Evolutionary conservation across 2,329 filamentous ascomycete genomes (phyloP).

Genomic region (Mariannaea elegans): DNA sequence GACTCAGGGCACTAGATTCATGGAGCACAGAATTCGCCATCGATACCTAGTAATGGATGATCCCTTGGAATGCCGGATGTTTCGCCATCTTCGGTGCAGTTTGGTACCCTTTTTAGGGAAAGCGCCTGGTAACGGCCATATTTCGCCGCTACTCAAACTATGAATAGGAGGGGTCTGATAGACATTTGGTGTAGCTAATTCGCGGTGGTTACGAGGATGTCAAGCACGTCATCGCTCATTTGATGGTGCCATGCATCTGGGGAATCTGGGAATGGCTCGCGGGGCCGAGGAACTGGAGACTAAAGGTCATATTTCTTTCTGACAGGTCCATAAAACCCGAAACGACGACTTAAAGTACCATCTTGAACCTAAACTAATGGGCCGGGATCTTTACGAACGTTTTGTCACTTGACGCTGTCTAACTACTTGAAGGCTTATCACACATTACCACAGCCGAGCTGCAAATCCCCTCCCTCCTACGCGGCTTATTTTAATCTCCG

Average conservation of each 20-base stretch:
- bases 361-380: not conserved
- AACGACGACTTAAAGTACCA: not conserved
- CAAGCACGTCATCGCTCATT: slow-evolving; percentile 15
- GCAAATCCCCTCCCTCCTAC: too few species aligned
- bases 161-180: too few species aligned
- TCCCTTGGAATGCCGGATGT: not conserved
- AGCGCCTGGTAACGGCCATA: not conserved
- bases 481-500: too few species aligned
- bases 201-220: not conserved
- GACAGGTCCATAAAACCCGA: not conserved
- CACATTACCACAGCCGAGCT: not conserved
- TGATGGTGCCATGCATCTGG: slow-evolving; percentile 7
- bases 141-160: not conserved
- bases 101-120: not conserved
- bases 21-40: not conserved
- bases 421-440: too few species aligned
- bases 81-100: not conserved
- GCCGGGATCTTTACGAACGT: not conserved
- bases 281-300: not conserved
- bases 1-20: too few species aligned
- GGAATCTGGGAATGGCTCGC: not conserved
- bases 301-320: not conserved
- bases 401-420: not conserved
- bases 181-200: not conserved
- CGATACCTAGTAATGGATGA: not conserved